phyloP scores from a whole-genome alignment of 768 basidiomycete species.

The Hericium rajendrae region DNA sequence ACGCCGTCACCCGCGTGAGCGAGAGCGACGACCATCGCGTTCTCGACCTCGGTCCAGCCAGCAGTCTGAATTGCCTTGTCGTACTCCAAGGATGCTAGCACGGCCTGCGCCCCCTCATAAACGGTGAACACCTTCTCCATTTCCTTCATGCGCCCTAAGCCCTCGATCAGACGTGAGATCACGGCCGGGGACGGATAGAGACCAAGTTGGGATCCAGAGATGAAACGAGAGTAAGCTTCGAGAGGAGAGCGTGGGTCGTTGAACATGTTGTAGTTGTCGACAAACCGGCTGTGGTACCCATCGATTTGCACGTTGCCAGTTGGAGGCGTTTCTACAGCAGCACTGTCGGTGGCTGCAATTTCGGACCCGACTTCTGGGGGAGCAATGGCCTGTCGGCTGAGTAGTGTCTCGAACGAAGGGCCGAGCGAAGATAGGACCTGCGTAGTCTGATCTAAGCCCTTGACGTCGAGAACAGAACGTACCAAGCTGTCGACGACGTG shows the following conservation, averaged over 20 bases:
- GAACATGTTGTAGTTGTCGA: conserved; percentile 20
- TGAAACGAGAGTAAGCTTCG: conserved; percentile 42
- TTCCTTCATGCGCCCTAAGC: conserved; percentile 54
- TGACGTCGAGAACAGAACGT: conserved; percentile 4
- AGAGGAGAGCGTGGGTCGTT: conserved; percentile 17
- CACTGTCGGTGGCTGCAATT: neutral
- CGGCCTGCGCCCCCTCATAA: conserved; percentile 59
- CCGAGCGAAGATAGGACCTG: conserved; percentile 9
- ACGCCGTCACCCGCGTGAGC: conserved; percentile 77
- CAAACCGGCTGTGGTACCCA: conserved; percentile 18
- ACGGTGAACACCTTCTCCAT: conserved; percentile 51
- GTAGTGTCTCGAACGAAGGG: conserved; percentile 31
- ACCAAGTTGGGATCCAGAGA: conserved; percentile 32
- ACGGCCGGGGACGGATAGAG: conserved; percentile 41
- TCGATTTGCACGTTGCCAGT: conserved; percentile 16
- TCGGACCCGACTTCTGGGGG: no score
- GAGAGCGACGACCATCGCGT: conserved; percentile 80
- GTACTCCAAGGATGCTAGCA: conserved; percentile 37
- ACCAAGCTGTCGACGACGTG: conserved; percentile 3
- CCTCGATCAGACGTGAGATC: conserved; percentile 56
- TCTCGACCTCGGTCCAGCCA: conserved; percentile 75
- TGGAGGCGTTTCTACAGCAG: neutral
- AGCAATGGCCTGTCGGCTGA: neutral
- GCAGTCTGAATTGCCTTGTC: conserved; percentile 38
- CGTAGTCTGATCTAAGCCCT: conserved; percentile 1